Percentiles rank a stretch among this genome's conserved stretches.
Evolutionary conservation across 495 filamentous ascomycete species (phyloP).

Genomic region (Glarea lozoyensis): DNA sequence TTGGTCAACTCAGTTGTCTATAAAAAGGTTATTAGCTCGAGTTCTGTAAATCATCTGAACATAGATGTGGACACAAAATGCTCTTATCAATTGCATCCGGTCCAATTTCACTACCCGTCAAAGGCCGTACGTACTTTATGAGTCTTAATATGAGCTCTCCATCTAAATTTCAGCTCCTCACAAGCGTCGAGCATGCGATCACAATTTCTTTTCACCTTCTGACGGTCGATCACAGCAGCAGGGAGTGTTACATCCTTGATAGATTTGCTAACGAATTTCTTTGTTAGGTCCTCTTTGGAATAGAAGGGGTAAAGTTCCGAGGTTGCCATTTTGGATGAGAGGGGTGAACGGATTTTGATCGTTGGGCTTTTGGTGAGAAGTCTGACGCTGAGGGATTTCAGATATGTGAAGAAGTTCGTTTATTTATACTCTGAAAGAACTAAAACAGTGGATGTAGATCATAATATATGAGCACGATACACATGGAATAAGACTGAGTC

Average conservation of each 20-base stretch:
- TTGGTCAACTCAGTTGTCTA: slow-evolving; percentile 66
- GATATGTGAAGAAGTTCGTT: too few species aligned
- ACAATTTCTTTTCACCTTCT: slow-evolving; percentile 62
- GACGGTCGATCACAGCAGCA: slow-evolving; percentile 58
- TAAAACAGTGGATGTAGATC: too few species aligned
- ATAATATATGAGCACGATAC: too few species aligned
- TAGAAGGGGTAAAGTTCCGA: slow-evolving; percentile 9
- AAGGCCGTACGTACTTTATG: slow-evolving; percentile 57
- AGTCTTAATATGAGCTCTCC: slow-evolving; percentile 78
- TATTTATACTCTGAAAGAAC: too few species aligned
- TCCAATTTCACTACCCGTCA: too few species aligned
- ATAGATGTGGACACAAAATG: not conserved
- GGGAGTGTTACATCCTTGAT: slow-evolving; percentile 57
- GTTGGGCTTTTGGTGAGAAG: too few species aligned
- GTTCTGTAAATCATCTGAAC: not conserved
- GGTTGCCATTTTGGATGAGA: too few species aligned
- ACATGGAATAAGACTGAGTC: too few species aligned
- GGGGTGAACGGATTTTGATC: too few species aligned
- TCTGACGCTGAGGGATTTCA: too few species aligned
- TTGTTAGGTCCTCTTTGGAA: slow-evolving; percentile 33
- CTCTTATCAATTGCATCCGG: not conserved
- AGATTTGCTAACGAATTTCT: slow-evolving; percentile 51
- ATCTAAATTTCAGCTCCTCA: slow-evolving; percentile 49
- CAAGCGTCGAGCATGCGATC: slow-evolving; percentile 60
- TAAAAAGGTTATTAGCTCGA: slow-evolving; percentile 1